Evolutionary conservation across 129 eudicot genomes (phyloP), one percentile per base, ranked within the genome.

Genomic region (Calendula officinalis): DNA sequence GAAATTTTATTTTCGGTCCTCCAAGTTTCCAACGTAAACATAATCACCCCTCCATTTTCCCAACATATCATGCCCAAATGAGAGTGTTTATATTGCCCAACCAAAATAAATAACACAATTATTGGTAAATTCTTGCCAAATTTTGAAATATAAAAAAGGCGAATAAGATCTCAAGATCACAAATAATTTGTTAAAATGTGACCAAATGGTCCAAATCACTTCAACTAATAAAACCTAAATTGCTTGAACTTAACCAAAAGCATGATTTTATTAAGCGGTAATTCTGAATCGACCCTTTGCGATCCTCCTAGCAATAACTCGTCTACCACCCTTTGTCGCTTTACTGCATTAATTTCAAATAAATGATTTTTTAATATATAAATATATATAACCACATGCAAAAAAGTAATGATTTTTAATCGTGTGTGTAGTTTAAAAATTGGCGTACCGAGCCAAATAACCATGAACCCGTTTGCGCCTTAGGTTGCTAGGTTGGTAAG

Each of bases 281-380:
- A 91, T 80, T 85, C 95, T 91, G 32, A 57, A 78, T 40, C 95
- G 82, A 12, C 96, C 98, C 83, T 88, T 91, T 3, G 98, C 96
- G 41, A 91, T 76, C 71, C 98, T 66, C 50, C 98, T 75, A 17
- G 91, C 91, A 77, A 87, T 91, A 39, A 91, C 98, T 62, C 98
- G 81, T 36, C 86, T 84, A 3, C 96, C 98, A 53, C 98, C 98
- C 71, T 76, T 82, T 37, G 96, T 88, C 39, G 98, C 85, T 82
- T 91, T 91, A 58, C 98, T 91, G 96, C 78, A 54, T 59, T 36
- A 55, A 22, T 27, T 45, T 56, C 36, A 27, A 34, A 0, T 5
- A 46, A 1, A 42, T 3, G 7, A 3, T 35, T 7, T 12, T 30
- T 63, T 33, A 46, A 2, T 13, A 60, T 5, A 1, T 1, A 42